Base-by-base conservation (phyloP, 2,329 filamentous ascomycete genomes). In the Pseudogymnoascus sp. region DNA sequence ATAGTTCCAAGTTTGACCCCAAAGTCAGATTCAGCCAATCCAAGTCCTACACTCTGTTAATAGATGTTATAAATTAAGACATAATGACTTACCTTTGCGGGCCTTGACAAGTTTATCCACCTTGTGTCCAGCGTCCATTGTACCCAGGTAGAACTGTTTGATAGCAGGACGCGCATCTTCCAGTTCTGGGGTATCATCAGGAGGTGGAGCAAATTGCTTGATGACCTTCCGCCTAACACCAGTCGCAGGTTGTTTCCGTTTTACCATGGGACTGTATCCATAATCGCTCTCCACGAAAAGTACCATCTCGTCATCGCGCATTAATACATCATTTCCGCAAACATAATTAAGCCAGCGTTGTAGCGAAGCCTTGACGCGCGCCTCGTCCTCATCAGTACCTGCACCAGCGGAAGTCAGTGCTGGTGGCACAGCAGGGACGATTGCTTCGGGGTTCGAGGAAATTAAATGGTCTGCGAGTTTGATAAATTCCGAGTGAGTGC, bases 251-350 rank as follows among this genome's bases (percentile, higher is more conserved):
- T 99, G 95, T 80, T 96, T 96, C 83, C 92, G 92, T 76, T 93
- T 89, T 57, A 97, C 88, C 73, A 98, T 90, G 1, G 95, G 95
- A 72, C 92, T 97, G 77, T 99, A 99, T 43, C 95, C 95, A 75
- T 97, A 98, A 75, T 99, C 95, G 74, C 92, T 96, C 78, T 99
- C 95, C n/a, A 99, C 92, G 72, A 99, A 99, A 66, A 98, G 87
- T 4, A 97, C 86, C 86, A 98, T 93, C 78, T 99, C 95, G 67
- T 98, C 93, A 74, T 99, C 95, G 67, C 90, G 86, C 81, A 96
- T 96, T 6, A 99, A 84, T 1, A 96, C 87, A 37, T 98, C 93
- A 70, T 95, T 98, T 72, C 85, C 85, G 78, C 95, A 96, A 19
- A 99, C 89, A 65, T 90, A 90, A 76, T 96, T 97, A 71, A 99